A percentile compares a stretch with the other conserved stretches of the same genome.
phyloP scores from a whole-genome alignment of 805 yeast species.

The Zygosaccharomyces pseudorouxii region DNA sequence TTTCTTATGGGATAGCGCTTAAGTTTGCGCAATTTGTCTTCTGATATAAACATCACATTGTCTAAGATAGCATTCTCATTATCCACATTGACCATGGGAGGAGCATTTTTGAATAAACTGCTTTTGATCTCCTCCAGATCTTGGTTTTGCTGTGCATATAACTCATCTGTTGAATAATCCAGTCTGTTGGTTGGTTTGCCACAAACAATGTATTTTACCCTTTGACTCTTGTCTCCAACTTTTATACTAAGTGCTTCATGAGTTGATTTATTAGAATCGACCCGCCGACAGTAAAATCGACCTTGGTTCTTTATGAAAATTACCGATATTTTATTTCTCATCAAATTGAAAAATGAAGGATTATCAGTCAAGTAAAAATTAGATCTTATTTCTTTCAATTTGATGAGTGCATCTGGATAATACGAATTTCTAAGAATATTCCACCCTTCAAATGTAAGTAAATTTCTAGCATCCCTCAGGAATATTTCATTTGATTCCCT shows the following conservation, averaged over 20 bases:
- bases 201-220: conserved; percentile 10
- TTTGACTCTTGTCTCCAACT: conserved; percentile 2
- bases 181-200: conserved; percentile 3
- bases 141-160: conserved; percentile 9
- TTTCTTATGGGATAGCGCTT: not conserved
- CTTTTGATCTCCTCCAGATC: conserved; percentile 3
- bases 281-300: conserved; percentile 10
- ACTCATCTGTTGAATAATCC: not conserved
- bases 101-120: not conserved
- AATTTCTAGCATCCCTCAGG: not conserved
- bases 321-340: conserved; percentile 6
- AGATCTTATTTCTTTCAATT: conserved; percentile 7
- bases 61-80: not conserved
- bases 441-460: conserved; percentile 3
- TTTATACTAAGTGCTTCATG: conserved; percentile 10
- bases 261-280: conserved; percentile 7
- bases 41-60: conserved; percentile 2
- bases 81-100: not conserved
- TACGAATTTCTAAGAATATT: not conserved
- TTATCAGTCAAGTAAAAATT: conserved; percentile 9
- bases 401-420: conserved; percentile 6
- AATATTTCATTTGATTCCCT: not conserved
- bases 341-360: conserved; percentile 6
- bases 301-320: conserved; percentile 9
- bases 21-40: conserved; percentile 2